Base-by-base conservation (phyloP, 2,329 filamentous ascomycete species). In the Calonectria crousiana region DNA sequence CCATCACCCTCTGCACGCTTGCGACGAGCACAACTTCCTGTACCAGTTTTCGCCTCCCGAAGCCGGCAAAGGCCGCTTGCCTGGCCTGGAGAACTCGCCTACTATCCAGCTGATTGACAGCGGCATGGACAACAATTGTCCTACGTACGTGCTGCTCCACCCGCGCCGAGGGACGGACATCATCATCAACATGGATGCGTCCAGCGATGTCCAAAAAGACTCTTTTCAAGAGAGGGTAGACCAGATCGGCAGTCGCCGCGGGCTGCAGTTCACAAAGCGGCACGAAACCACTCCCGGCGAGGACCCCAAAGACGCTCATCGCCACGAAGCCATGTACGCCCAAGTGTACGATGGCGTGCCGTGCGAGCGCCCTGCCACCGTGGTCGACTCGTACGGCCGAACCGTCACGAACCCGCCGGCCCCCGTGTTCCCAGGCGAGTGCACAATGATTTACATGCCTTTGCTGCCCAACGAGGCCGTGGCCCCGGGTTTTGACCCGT, bases 101-200 rank as follows among this genome's bases (percentile, higher is more conserved):
- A 53, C 66, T 8, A 66, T 73, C 11, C 67, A 73, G 44, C 67
- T 73, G 4, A 70, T 73, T 56, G 71, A 73, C 32, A 73, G 71
- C 20, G 71, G 71, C n/a, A 70, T 73, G 71, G 71, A 73, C 18
- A 73, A 73, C 30, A 73, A 73, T 23, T 73, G 67, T 26, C 67
- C 71, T 8, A 73, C 71, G 16, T 73, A 73, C 20, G 71, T 73
- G 5, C 30, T 73, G 11, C 66, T 73, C 18, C 67, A 73, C 28
- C 71, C 71, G 4, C 32, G 49, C 6, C 58, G 71, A 44, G 60
- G 67, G 30, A 56, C 44, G 2, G 71, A 73, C 26, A 64, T 73
- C 18, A 73, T 73, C 20, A 73, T 73, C 49, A 73, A 73, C 49
- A 69, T 73, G 67, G 71, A 73, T 28, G 71, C 71, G 18, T 73